These are phyloP conservation scores for Trichoderma sp. DNA, from an alignment of 2,329 filamentous ascomycete species.

Conservation along the genomic window DNA sequence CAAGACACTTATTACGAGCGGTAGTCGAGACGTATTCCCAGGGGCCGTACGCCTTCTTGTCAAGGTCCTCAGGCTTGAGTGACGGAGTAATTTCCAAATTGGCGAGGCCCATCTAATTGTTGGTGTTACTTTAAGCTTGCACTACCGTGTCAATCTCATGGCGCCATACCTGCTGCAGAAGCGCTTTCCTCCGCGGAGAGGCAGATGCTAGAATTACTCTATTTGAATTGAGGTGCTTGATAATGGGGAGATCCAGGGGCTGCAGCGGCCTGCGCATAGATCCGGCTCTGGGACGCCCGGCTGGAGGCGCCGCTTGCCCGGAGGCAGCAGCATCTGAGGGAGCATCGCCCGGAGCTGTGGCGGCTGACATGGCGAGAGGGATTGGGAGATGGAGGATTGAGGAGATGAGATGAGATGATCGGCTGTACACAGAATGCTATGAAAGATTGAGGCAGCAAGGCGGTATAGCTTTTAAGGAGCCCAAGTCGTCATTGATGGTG, in stretches of 20 bases:
- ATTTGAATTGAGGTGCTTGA: slow-evolving; percentile 72
- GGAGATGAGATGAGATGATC: neutral
- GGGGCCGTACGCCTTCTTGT: slow-evolving; percentile 70
- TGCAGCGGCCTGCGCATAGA: slow-evolving; percentile 52
- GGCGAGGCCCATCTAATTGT: slow-evolving; percentile 67
- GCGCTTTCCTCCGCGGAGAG: slow-evolving; percentile 78
- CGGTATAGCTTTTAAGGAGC: slow-evolving; percentile 18
- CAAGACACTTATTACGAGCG: slow-evolving; percentile 76
- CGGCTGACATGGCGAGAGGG: slow-evolving; percentile 29
- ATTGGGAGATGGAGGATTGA: neutral
- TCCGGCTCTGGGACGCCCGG: slow-evolving; percentile 27
- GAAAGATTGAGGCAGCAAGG: slow-evolving; percentile 1
- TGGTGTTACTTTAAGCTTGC: neutral
- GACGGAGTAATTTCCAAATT: slow-evolving; percentile 85
- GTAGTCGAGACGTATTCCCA: slow-evolving; percentile 91
- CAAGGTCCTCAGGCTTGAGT: slow-evolving; percentile 77
- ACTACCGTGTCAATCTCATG: neutral
- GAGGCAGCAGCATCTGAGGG: slow-evolving; percentile 47
- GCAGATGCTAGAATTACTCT: slow-evolving; percentile 87
- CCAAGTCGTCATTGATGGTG: slow-evolving; percentile 15
- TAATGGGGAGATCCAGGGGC: slow-evolving; percentile 75
- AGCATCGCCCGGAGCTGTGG: slow-evolving; percentile 37
- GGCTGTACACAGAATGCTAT: neutral
- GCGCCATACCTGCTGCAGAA: slow-evolving; percentile 66
- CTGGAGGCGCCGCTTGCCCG: slow-evolving; percentile 34